These are phyloP conservation scores for Nitzschia sp. DNA, from an alignment of 108 stramenopile genomes.

Conservation along the genomic window DNA sequence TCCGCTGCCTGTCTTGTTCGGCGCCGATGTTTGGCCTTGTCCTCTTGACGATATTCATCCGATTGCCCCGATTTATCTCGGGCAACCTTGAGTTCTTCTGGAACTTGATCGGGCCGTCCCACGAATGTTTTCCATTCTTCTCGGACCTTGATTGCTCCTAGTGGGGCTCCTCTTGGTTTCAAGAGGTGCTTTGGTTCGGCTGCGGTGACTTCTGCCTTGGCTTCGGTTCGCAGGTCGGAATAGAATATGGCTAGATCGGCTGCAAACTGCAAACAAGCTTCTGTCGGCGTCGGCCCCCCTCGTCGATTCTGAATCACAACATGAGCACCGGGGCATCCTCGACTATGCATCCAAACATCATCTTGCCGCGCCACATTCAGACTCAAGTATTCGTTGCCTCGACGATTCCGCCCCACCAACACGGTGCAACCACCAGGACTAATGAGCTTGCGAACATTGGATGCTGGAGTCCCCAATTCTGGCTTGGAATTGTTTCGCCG, in stretches of 20 bases:
- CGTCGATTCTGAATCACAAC: slow-evolving; percentile 71
- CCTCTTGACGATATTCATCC: slow-evolving; percentile 57
- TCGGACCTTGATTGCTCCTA: slow-evolving; percentile 80
- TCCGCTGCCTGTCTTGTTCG: slow-evolving; percentile 43
- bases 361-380: slow-evolving; percentile 66
- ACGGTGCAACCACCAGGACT: slow-evolving; percentile 75
- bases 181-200: slow-evolving; percentile 83
- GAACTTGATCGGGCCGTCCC: slow-evolving; percentile 73
- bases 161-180: slow-evolving; percentile 83
- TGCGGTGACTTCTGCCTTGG: slow-evolving; percentile 64
- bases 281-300: slow-evolving; percentile 55
- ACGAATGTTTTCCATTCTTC: slow-evolving; percentile 68
- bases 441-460: slow-evolving; percentile 60
- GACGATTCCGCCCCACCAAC: slow-evolving; percentile 82
- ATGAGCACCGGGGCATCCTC: slow-evolving; percentile 67
- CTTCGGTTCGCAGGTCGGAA: slow-evolving; percentile 74
- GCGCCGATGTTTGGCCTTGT: slow-evolving; percentile 76
- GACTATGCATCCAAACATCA: slow-evolving; percentile 86
- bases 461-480: slow-evolving; percentile 43
- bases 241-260: slow-evolving; percentile 87
- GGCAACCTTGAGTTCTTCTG: slow-evolving; percentile 67
- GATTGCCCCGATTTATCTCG: slow-evolving; percentile 67
- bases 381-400: slow-evolving; percentile 83
- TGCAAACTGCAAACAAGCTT: slow-evolving; percentile 75
- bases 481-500: slow-evolving; percentile 17